phyloP scores from a whole-genome alignment of 1,284 basidiomycete species.

The Marasmius tenuissimus region DNA sequence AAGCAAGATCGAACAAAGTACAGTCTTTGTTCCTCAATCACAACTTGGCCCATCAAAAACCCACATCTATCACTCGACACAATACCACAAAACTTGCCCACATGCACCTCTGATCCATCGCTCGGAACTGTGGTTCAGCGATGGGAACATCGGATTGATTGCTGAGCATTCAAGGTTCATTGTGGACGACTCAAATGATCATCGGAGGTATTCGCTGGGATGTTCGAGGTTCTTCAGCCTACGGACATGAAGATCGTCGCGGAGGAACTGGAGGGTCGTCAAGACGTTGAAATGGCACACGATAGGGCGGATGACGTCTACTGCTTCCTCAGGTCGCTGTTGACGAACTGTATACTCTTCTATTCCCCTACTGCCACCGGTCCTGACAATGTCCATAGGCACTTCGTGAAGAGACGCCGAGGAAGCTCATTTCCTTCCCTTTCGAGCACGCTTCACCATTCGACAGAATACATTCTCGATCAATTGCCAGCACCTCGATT shows the following conservation, averaged over 20 bases:
- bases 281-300: too few species aligned
- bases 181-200: too few species aligned
- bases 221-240: too few species aligned
- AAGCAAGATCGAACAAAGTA: conserved; percentile 5
- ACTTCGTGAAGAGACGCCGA: conserved; percentile 29
- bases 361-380: background rate
- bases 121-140: conserved; percentile 35
- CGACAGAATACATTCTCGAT: too few species aligned
- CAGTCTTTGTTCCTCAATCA: background rate
- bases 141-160: conserved; percentile 41
- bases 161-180: conserved; percentile 30
- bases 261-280: too few species aligned
- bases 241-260: too few species aligned
- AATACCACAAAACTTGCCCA: background rate
- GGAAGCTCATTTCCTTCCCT: conserved; percentile 53
- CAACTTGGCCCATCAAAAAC: background rate
- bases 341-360: conserved; percentile 43
- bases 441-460: too few species aligned
- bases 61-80: too few species aligned
- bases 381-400: background rate
- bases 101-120: background rate
- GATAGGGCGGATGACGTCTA: too few species aligned
- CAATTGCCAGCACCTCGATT: too few species aligned
- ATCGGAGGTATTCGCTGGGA: too few species aligned
- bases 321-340: too few species aligned